These are phyloP conservation scores for Gracilaria gracilis DNA, from an alignment of 23 red algal genomes.

Conservation along the genomic window DNA sequence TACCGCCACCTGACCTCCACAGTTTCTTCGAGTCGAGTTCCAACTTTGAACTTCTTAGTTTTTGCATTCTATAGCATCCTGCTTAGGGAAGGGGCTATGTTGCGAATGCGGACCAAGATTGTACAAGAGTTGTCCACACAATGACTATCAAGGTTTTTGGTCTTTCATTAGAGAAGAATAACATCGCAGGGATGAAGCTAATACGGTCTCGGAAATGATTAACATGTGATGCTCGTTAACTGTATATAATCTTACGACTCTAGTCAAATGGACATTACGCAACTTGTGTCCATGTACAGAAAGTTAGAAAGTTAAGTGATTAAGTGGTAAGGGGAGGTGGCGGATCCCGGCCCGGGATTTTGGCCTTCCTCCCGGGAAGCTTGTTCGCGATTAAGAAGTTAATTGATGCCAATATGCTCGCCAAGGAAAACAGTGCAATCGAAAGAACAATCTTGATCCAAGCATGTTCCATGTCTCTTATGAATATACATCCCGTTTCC, in stretches of 20 bases:
- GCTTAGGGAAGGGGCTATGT: too few relatives aligned
- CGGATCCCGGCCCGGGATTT: neutral
- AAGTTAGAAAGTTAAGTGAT: neutral
- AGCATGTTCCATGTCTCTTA: neutral
- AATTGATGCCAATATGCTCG: neutral
- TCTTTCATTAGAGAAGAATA: too few relatives aligned
- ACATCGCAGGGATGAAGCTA: too few relatives aligned
- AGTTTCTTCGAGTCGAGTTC: too few relatives aligned
- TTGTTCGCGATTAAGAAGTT: constrained; percentile 24
- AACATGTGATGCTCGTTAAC: neutral
- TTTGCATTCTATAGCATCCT: too few relatives aligned
- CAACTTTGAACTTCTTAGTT: too few relatives aligned
- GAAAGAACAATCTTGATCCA: constrained; percentile 18
- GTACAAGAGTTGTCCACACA: too few relatives aligned
- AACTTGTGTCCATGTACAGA: neutral
- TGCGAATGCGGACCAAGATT: too few relatives aligned
- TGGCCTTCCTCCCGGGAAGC: neutral
- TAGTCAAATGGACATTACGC: neutral
- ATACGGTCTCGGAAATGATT: neutral
- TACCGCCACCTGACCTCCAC: too few relatives aligned
- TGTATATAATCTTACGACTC: neutral
- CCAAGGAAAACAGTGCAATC: constrained; percentile 4
- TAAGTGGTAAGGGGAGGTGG: neutral
- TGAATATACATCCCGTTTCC: constrained; percentile 16
- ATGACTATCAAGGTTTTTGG: too few relatives aligned